A percentile compares a stretch with the other conserved stretches of the same genome.
Evolutionary conservation across 23 red algal genomes (phyloP).

Genomic region (Agarophyton chilense): DNA sequence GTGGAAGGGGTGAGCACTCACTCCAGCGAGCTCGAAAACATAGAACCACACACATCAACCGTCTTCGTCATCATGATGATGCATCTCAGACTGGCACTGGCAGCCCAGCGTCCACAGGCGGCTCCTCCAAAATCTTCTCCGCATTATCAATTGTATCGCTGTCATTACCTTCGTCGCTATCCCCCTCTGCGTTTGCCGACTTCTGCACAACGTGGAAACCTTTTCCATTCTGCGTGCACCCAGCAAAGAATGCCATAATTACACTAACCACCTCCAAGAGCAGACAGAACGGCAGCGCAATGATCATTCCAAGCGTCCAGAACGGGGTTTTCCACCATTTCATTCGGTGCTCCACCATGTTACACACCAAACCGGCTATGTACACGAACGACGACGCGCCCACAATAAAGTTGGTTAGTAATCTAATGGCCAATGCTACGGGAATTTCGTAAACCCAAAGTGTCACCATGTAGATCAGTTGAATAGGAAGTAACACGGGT

Average conservation of each 20-base stretch:
- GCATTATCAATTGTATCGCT: background rate
- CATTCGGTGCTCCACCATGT: slow-evolving; percentile 28
- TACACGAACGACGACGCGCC: slow-evolving; percentile 26
- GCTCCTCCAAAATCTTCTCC: background rate
- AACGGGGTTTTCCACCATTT: slow-evolving; percentile 18
- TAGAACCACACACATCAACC: too few relatives aligned
- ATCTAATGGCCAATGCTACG: background rate
- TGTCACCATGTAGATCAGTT: slow-evolving; percentile 26
- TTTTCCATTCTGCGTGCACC: slow-evolving; percentile 43
- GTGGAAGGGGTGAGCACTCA: too few relatives aligned
- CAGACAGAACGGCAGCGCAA: slow-evolving; percentile 44
- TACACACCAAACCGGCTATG: slow-evolving; percentile 12
- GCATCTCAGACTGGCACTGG: too few relatives aligned
- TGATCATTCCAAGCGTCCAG: slow-evolving; percentile 14
- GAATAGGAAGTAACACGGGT: slow-evolving; percentile 28
- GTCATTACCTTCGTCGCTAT: background rate
- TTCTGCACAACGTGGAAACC: slow-evolving; percentile 64
- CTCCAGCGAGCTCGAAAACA: too few relatives aligned
- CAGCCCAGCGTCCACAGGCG: too few relatives aligned
- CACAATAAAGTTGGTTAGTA: slow-evolving; percentile 53
- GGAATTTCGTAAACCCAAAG: slow-evolving; percentile 11
- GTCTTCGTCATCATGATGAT: too few relatives aligned
- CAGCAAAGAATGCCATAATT: slow-evolving; percentile 45
- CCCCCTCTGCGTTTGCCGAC: slow-evolving; percentile 20
- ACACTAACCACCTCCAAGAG: slow-evolving; percentile 29